Percentiles rank a stretch among this genome's conserved stretches.
Conservation (phyloP, 2,329 filamentous ascomycete species). For the Daldinia eschscholtzii region DNA sequence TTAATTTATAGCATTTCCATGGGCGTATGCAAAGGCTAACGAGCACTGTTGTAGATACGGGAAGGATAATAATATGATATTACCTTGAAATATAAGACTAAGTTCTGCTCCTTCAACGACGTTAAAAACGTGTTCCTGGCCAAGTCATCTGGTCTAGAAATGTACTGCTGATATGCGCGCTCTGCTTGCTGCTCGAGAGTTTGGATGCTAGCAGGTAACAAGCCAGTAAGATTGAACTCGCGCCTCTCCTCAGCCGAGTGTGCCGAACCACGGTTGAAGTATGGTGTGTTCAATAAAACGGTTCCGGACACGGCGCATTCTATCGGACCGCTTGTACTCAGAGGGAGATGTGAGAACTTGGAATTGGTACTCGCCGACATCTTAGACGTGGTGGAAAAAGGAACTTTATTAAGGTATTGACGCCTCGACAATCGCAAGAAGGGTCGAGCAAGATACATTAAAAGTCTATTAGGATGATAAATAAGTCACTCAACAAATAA, state of each 20-base stretch:
- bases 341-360: constrained; percentile 60
- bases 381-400: constrained; percentile 41
- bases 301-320: constrained; percentile 64
- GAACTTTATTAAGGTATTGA: constrained; percentile 24
- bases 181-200: constrained; percentile 81
- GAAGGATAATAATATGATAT: constrained; percentile 33
- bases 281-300: constrained; percentile 72
- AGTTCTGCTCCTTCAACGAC: constrained; percentile 86
- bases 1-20: background rate
- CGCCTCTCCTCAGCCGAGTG: constrained; percentile 77
- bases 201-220: constrained; percentile 79
- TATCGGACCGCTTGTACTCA: constrained; percentile 62
- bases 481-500: background rate
- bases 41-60: background rate
- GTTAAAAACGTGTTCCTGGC: constrained; percentile 91
- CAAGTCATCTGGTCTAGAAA: constrained; percentile 70
- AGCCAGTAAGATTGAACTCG: constrained; percentile 76
- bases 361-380: constrained; percentile 50
- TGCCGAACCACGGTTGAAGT: constrained; percentile 87
- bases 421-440: constrained; percentile 26
- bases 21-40: background rate
- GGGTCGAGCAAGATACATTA: constrained; percentile 41
- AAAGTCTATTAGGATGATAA: constrained; percentile 22
- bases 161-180: constrained; percentile 86
- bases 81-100: constrained; percentile 83